Evolutionary conservation across 179 eudicot species (phyloP).

Genomic region (Spergularia azorica): DNA sequence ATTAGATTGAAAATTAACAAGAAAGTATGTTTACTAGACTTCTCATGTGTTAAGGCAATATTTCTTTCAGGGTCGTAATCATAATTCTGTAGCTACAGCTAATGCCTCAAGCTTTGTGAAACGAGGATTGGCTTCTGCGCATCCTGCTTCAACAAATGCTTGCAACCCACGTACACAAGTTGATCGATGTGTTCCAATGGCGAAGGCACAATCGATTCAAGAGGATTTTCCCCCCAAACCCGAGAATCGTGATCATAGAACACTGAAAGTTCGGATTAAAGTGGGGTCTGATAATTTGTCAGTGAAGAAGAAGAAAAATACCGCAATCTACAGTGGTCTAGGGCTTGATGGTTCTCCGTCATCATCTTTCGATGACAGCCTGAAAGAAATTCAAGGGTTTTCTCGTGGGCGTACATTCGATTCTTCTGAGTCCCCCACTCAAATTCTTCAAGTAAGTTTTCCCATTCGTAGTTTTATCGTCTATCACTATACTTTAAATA

Average conservation of each 20-base stretch:
- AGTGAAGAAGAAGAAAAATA: conserved; percentile 57
- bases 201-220: conserved; percentile 30
- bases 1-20: background rate
- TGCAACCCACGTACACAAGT: conserved; percentile 35
- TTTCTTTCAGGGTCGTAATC: conserved; percentile 54
- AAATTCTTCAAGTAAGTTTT: conserved; percentile 72
- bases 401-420: conserved; percentile 38
- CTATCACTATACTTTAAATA: conserved; percentile 14
- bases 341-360: conserved; percentile 95
- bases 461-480: conserved; percentile 8
- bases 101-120: conserved; percentile 47
- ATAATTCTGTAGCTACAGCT: conserved; percentile 45
- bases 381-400: conserved; percentile 48
- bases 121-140: conserved; percentile 43
- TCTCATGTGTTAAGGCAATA: conserved; percentile 28
- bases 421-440: conserved; percentile 64
- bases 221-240: conserved; percentile 48
- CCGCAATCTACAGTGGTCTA: conserved; percentile 88
- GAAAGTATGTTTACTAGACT: background rate
- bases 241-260: conserved; percentile 57
- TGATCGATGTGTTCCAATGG: conserved; percentile 38
- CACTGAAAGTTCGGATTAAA: conserved; percentile 81
- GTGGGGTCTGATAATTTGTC: conserved; percentile 75
- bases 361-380: conserved; percentile 70
- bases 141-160: conserved; percentile 37